Base-by-base conservation (phyloP, 352 stramenopile species). In the Phytophthora parvispora region DNA sequence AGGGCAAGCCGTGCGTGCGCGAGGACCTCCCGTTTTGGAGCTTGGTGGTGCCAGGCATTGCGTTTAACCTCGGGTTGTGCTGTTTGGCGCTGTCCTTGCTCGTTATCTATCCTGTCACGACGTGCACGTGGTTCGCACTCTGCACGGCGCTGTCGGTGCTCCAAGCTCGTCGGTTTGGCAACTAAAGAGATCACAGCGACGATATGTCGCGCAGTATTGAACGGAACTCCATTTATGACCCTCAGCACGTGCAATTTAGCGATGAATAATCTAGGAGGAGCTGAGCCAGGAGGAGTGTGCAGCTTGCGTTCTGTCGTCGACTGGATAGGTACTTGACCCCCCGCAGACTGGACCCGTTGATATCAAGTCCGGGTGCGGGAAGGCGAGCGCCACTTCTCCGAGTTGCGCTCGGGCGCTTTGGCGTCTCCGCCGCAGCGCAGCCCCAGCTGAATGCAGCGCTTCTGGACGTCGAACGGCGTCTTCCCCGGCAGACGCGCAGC, bases 381-480 rank as follows among this genome's bases (percentile, higher is more conserved):
- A 3, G 66, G 16, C 22, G 32, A 57, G 7, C 75, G 72, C 81
- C 81, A 89, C 42, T 81, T 75, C 57, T 90, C 81, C 18, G 75
- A 86, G 55, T 83, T 73, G 45, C 73, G 77, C 22, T 60, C 51
- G 1, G 78, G 80, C 4, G 69, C 49, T 9, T 56, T 75, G 10
- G 50, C 70, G 13, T 73, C 61, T 7, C 54, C 68, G 13, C 81
- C 80, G 25, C 84, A 92, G 34, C 77, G 79, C 31, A 92, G 67
- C 0, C 81, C 78, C 36, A 92, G 57, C 60, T 92, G 69, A 10
- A 90, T 64, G 45, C 84, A 92, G 13, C 81, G 77, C 10, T 81
- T 81, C 60, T 77, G 64, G 43, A 92, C 74, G 45, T 90, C 69
- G 25, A 69, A 63, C 25, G 71, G 49, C 0, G 67, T 78, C 25